phyloP scores from a whole-genome alignment of 345 rosid genomes.

The Dimocarpus longan region DNA sequence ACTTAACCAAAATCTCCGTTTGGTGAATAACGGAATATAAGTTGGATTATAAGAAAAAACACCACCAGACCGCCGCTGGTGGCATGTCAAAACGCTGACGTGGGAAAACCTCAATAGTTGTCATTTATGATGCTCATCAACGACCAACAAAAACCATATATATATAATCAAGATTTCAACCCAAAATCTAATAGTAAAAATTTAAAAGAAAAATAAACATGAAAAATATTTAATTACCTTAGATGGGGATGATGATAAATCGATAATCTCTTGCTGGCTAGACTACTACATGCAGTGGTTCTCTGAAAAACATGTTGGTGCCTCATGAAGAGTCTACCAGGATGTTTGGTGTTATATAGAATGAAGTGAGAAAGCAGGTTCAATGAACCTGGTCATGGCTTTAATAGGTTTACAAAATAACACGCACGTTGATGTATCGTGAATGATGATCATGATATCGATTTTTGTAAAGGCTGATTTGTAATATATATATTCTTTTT shows the following conservation, averaged over 20 bases:
- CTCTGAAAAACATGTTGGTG: too few species aligned
- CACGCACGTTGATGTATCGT: background rate
- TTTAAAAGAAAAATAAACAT: background rate
- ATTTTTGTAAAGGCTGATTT: background rate
- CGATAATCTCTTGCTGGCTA: background rate
- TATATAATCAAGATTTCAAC: background rate
- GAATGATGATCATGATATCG: background rate
- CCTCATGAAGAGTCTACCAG: too few species aligned
- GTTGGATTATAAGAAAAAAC: too few species aligned
- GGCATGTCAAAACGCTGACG: too few species aligned
- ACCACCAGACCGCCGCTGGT: too few species aligned
- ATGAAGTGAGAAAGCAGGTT: constrained; percentile 22
- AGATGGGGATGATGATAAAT: background rate
- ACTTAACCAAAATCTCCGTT: too few species aligned
- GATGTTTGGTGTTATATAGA: background rate
- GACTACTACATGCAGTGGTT: too few species aligned
- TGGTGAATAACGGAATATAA: too few species aligned
- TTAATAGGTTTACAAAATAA: background rate
- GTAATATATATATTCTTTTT: background rate
- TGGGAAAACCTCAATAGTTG: too few species aligned
- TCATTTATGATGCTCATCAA: background rate
- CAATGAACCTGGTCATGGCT: constrained; percentile 42
- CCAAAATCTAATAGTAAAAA: background rate
- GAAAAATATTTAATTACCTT: background rate
- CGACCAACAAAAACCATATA: background rate